phyloP scores from a whole-genome alignment of 202 grass and related monocot species.

The Schoenoplectus triqueter region DNA sequence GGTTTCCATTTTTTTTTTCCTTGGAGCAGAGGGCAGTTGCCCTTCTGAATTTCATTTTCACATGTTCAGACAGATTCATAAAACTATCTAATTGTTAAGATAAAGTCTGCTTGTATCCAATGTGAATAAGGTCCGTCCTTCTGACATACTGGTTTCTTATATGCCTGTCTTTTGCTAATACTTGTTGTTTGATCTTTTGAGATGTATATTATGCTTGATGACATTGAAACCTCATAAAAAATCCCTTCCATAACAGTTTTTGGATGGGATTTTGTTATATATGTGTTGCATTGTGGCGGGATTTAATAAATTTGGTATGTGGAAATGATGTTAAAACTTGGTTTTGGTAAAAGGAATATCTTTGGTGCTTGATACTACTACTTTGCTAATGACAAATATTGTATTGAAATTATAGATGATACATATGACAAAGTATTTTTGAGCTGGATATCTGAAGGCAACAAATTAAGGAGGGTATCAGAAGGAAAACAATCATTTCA shows the following conservation, averaged over 20 bases:
- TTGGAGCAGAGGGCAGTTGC: neutral
- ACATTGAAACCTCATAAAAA: neutral
- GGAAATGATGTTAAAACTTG: neutral
- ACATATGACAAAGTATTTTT: neutral
- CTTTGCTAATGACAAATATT: neutral
- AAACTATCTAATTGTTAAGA: neutral
- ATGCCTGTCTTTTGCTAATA: neutral
- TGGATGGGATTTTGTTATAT: neutral
- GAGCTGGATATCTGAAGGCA: neutral
- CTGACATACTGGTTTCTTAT: slow-evolving; percentile 1
- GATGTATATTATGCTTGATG: slow-evolving; percentile 14
- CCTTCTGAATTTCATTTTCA: neutral
- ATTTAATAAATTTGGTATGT: neutral
- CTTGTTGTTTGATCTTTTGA: neutral
- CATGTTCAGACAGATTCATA: neutral
- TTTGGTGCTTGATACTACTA: neutral
- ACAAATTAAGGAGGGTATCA: neutral
- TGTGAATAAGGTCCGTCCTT: neutral
- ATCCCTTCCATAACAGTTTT: neutral
- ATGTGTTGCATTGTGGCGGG: neutral
- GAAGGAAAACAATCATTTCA: neutral
- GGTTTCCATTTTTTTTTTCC: neutral
- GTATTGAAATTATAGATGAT: slow-evolving; percentile 3
- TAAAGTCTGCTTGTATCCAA: neutral
- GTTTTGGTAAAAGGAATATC: neutral